These are phyloP conservation scores for Malus orientalis DNA, from an alignment of 306 rosid species.

Conservation along the genomic window DNA sequence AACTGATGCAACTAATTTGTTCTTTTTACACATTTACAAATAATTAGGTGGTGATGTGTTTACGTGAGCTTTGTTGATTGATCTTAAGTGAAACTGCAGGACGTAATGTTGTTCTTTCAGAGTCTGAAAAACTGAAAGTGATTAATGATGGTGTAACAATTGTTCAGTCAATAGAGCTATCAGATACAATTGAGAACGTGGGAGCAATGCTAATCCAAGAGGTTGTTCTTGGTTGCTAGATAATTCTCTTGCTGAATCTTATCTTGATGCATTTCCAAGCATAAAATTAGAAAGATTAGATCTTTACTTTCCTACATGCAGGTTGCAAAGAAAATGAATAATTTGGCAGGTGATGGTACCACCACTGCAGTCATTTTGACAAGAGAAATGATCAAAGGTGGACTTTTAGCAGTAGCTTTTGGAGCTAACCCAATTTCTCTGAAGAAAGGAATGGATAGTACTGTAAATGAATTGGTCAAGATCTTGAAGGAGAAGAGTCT, in stretches of 20 bases:
- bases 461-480: constrained; percentile 63
- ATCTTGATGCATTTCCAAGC: constrained; percentile 7
- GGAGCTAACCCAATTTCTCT: constrained; percentile 87
- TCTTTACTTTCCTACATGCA: constrained; percentile 29
- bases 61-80: constrained; percentile 6
- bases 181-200: constrained; percentile 82
- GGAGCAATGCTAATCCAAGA: constrained; percentile 97
- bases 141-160: constrained; percentile 91
- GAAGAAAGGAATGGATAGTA: constrained; percentile 90
- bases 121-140: constrained; percentile 55
- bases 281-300: constrained; percentile 8
- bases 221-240: constrained; percentile 67
- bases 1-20: neutral
- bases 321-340: constrained; percentile 94
- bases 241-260: constrained; percentile 19
- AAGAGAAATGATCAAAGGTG: constrained; percentile 74
- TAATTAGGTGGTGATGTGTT: neutral
- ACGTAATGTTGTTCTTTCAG: constrained; percentile 87
- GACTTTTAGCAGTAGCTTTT: constrained; percentile 67
- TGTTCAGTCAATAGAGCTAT: constrained; percentile 81
- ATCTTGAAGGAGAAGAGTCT: constrained; percentile 66
- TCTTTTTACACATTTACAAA: neutral
- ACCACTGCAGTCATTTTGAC: constrained; percentile 90
- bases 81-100: constrained; percentile 43
- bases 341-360: constrained; percentile 94